A percentile compares a stretch with the other conserved stretches of the same genome.
These are phyloP conservation scores for Plenodomus biglobosus DNA, from an alignment of 2,329 filamentous ascomycete species.

Conservation along the genomic window DNA sequence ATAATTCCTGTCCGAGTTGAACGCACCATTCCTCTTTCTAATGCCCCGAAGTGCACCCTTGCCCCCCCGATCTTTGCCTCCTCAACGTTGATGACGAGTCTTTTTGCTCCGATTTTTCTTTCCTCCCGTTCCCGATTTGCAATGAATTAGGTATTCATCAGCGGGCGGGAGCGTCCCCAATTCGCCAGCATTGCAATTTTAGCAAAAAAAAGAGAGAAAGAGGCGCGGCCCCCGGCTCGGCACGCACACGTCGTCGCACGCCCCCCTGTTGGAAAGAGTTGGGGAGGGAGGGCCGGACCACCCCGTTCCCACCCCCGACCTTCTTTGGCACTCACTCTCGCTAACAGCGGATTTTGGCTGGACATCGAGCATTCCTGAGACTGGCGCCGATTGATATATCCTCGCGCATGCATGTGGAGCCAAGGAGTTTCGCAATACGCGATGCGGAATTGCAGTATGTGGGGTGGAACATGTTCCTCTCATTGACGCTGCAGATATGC, in stretches of 20 bases:
- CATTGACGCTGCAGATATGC: background rate
- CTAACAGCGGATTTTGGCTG: too few relatives aligned
- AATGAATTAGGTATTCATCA: too few relatives aligned
- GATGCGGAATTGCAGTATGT: background rate
- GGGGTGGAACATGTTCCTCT: background rate
- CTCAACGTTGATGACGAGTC: constrained; percentile 16
- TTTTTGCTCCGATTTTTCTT: constrained; percentile 1
- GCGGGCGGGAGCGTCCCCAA: constrained; percentile 6
- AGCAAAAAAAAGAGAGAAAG: too few relatives aligned
- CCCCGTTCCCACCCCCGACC: too few relatives aligned
- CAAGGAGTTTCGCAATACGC: background rate
- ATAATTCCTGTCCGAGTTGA: background rate
- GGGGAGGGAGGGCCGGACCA: background rate
- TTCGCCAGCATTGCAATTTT: constrained; percentile 12
- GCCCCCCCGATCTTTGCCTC: background rate
- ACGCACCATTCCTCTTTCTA: background rate
- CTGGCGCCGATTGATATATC: constrained; percentile 11
- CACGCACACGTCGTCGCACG: constrained; percentile 22
- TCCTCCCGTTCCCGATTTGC: background rate
- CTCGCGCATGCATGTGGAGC: background rate
- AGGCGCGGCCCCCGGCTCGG: constrained; percentile 24
- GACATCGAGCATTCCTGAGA: constrained; percentile 17
- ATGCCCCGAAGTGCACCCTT: background rate
- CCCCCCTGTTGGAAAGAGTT: constrained; percentile 6
- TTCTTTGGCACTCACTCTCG: background rate